phyloP scores from a whole-genome alignment of 257 asterid genomes.

The Solanum pimpinellifolium region DNA sequence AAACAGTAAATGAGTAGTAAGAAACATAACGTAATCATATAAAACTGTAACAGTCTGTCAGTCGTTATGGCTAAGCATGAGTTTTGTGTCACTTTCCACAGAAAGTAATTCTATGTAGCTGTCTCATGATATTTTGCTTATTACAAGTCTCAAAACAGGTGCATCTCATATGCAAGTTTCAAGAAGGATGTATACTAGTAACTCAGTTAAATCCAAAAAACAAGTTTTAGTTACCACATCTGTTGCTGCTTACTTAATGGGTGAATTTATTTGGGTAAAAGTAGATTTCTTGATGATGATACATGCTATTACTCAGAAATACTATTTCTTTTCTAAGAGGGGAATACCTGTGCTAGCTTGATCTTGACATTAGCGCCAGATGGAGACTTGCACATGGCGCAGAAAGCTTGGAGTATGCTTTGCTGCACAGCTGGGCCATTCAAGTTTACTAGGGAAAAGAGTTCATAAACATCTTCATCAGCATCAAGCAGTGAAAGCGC shows the following conservation, averaged over 20 bases:
- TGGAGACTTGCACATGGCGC: conserved; percentile 45
- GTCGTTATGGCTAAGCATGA: neutral
- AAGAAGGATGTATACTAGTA: neutral
- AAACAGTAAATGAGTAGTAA: neutral
- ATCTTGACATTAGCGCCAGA: conserved; percentile 29
- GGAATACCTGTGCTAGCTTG: conserved; percentile 37
- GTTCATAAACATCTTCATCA: conserved; percentile 35
- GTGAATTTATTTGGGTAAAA: neutral
- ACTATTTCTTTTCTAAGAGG: neutral
- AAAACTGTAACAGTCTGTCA: neutral
- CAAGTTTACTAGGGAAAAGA: conserved; percentile 33
- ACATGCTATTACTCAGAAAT: neutral
- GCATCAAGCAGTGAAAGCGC: conserved; percentile 31
- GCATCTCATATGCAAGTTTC: neutral
- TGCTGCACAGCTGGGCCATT: conserved; percentile 33
- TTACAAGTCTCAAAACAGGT: neutral
- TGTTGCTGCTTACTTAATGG: neutral
- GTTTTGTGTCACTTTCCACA: neutral
- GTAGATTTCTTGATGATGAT: neutral
- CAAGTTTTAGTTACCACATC: neutral
- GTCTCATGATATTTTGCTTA: neutral
- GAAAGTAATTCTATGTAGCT: neutral
- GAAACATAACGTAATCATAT: neutral
- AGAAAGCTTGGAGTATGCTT: conserved; percentile 32
- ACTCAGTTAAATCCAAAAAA: neutral